These are phyloP conservation scores for Phytophthora tentaculata DNA, from an alignment of 352 stramenopile species.

Conservation along the genomic window DNA sequence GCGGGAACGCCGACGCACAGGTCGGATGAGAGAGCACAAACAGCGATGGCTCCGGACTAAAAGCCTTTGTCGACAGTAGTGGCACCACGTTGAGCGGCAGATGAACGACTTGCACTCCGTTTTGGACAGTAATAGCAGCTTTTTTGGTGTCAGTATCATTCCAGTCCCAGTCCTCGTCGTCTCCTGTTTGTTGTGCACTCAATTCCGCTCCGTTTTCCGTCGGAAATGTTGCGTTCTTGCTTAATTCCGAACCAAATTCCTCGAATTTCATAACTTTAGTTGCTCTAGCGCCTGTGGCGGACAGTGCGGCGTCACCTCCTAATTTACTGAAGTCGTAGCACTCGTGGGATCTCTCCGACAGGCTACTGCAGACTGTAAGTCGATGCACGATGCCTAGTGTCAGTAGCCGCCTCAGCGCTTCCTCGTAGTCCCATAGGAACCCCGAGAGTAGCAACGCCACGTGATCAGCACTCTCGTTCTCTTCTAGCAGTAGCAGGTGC, in stretches of 20 bases:
- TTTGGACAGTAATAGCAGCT: neutral
- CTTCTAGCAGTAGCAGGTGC: slow-evolving; percentile 28
- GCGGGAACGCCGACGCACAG: slow-evolving; percentile 72
- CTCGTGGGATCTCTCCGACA: slow-evolving; percentile 75
- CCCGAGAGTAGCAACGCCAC: slow-evolving; percentile 62
- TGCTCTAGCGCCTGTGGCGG: slow-evolving; percentile 20
- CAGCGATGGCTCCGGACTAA: slow-evolving; percentile 57
- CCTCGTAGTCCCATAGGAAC: slow-evolving; percentile 74
- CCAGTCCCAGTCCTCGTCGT: slow-evolving; percentile 63
- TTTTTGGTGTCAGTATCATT: slow-evolving; percentile 30
- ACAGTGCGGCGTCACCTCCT: neutral
- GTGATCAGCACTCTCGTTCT: slow-evolving; percentile 35
- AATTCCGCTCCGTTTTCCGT: slow-evolving; percentile 21
- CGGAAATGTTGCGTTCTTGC: slow-evolving; percentile 16
- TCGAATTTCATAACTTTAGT: slow-evolving; percentile 55
- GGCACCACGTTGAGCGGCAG: slow-evolving; percentile 65
- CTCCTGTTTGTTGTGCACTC: slow-evolving; percentile 2
- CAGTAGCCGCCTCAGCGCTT: slow-evolving; percentile 43
- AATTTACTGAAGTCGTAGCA: slow-evolving; percentile 61
- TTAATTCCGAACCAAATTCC: slow-evolving; percentile 44
- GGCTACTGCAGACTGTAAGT: slow-evolving; percentile 65
- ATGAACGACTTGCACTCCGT: slow-evolving; percentile 52
- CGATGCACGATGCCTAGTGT: slow-evolving; percentile 41
- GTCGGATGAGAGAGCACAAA: slow-evolving; percentile 76
- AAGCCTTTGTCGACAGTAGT: slow-evolving; percentile 52